Evolutionary conservation across 2,329 filamentous ascomycete species (phyloP), one percentile per base, ranked within the genome.

Genomic region (Fusarium penzigii): DNA sequence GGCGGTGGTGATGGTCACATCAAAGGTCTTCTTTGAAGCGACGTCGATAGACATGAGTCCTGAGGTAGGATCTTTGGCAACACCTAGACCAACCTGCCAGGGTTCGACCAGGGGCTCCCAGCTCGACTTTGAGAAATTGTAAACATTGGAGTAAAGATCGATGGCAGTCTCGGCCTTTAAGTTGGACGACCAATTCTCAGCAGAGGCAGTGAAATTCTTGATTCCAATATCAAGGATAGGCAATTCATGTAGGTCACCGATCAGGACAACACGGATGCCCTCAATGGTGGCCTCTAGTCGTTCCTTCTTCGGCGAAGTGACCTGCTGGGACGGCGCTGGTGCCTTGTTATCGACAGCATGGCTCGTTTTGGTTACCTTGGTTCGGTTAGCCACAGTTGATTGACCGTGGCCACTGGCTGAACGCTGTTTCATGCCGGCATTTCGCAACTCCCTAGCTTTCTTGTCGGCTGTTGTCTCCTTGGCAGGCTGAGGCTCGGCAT

Each of bases 91-190:
- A n/a, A 97, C 79, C 60, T 93, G 86, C 94, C 94, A 99, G 8
- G 95, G 95, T 69, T 99, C 94, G 25, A 99, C 85, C 34, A 99
- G 75, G 3, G 94, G 94, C 70, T 99, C 94, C 94, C 94, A 99
- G 4, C 92, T 91, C 0, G 94, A 99, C 70, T 99, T 99, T 13
- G 94, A 94, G 73, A 99, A 99, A 72, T 99, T 99, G 78, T 96
- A 99, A 25, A 99, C 88, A 65, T 97, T 99, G 63, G 95, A 84
- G 71, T 96, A 96, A 58, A 93, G 91, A 57, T 97, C 91, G 44
- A 99, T 86, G n/a, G 85, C 88, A 0, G 91, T 89, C 67, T 97
- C 91, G 0, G 90, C 93, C 65, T 87, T 92, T 70, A 99, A 80
- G 17, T 87, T 88, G 6, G 86, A 87, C 1, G 93, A 93, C 94